phyloP scores from a whole-genome alignment of 768 basidiomycete species.

The Pleurotus pulmonarius region DNA sequence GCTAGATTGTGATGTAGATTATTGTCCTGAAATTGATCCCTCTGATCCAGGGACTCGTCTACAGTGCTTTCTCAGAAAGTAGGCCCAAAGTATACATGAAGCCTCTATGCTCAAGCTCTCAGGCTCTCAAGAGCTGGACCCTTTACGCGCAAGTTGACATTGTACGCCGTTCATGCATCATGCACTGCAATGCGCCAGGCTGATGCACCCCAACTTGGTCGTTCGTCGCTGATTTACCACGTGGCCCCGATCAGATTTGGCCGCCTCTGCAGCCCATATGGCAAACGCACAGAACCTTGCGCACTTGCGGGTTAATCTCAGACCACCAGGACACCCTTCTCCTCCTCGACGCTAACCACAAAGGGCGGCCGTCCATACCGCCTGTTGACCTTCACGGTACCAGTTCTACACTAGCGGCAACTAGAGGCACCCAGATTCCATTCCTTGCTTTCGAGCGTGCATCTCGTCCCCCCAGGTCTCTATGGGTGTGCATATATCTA shows the following conservation, averaged over 20 bases:
- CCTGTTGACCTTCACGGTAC: neutral
- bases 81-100: too few species aligned
- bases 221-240: too few species aligned
- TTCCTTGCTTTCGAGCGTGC: neutral
- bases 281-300: too few species aligned
- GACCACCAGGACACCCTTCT: neutral
- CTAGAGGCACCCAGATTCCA: neutral
- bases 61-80: neutral
- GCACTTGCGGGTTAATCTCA: neutral
- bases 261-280: too few species aligned
- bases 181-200: too few species aligned
- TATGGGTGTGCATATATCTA: neutral
- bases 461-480: neutral
- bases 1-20: too few species aligned
- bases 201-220: too few species aligned
- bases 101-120: too few species aligned
- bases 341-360: neutral
- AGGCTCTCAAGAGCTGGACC: too few species aligned
- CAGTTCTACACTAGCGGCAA: neutral
- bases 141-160: too few species aligned
- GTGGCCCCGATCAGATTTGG: too few species aligned
- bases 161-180: too few species aligned
- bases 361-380: constrained; percentile 2
- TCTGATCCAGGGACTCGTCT: neutral
- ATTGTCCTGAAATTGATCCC: neutral